These are phyloP conservation scores for Phycomyces nitens DNA, from an alignment of 192 early-diverging fungal genomes.

Conservation along the genomic window DNA sequence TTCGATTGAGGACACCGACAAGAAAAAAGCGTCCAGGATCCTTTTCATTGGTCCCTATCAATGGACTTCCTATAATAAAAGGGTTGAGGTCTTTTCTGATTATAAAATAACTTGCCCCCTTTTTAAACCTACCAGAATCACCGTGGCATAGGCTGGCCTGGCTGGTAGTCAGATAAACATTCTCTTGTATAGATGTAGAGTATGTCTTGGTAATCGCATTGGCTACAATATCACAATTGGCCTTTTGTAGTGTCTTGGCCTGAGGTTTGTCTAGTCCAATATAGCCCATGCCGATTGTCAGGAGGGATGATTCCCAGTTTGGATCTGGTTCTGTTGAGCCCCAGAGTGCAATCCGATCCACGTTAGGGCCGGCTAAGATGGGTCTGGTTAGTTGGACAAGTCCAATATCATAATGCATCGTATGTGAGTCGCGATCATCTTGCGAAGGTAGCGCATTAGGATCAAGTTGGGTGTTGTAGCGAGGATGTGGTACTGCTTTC, in stretches of 20 bases:
- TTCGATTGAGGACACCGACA: conserved; percentile 13
- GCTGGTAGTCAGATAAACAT: neutral
- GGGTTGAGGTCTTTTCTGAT: neutral
- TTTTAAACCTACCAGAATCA: conserved; percentile 11
- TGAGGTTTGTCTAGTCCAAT: neutral
- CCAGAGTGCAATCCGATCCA: neutral
- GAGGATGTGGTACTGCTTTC: conserved; percentile 4
- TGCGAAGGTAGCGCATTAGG: neutral
- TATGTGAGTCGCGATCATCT: conserved; percentile 1
- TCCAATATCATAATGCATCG: conserved; percentile 15
- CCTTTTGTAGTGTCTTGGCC: conserved; percentile 1
- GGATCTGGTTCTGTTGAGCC: neutral
- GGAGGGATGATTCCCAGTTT: neutral
- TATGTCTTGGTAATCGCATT: neutral
- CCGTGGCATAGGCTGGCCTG: conserved; percentile 12
- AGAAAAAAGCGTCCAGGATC: neutral
- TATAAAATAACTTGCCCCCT: neutral
- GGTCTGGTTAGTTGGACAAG: conserved; percentile 4
- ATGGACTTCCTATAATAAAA: conserved; percentile 9
- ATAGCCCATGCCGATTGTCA: conserved; percentile 17
- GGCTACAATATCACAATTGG: conserved; percentile 5
- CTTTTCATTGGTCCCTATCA: neutral
- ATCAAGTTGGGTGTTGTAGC: neutral
- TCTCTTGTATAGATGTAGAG: neutral
- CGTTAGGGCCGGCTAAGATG: neutral